Conservation (phyloP, 73 alveolate species). For the Loxodes magnus region DNA sequence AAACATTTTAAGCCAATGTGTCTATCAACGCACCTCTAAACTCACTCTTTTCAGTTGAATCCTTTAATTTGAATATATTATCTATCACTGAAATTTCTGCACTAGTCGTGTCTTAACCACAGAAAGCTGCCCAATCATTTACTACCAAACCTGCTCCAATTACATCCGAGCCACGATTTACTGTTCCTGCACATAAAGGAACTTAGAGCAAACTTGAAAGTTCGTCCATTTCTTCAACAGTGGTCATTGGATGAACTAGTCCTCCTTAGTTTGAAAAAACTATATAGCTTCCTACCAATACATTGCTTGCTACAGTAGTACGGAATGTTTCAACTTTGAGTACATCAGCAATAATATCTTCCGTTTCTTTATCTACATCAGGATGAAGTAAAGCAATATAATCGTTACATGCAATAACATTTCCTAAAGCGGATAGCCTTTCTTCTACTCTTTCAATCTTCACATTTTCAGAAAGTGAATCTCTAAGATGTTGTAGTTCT, state of each 20-base stretch:
- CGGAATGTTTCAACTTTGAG: slow-evolving; percentile 96
- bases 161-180: slow-evolving; percentile 95
- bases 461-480: slow-evolving; percentile 88
- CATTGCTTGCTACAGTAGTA: slow-evolving; percentile 93
- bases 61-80: slow-evolving; percentile 86
- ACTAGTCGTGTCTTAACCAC: slow-evolving; percentile 93
- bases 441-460: slow-evolving; percentile 93
- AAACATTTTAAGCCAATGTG: too few relatives aligned
- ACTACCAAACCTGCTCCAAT: slow-evolving; percentile 95
- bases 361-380: slow-evolving; percentile 96
- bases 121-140: slow-evolving; percentile 96
- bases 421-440: slow-evolving; percentile 93
- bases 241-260: slow-evolving; percentile 92
- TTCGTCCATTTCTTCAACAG: slow-evolving; percentile 94
- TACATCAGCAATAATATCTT: slow-evolving; percentile 92
- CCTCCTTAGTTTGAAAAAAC: slow-evolving; percentile 89
- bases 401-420: slow-evolving; percentile 93
- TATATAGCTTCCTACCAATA: slow-evolving; percentile 94
- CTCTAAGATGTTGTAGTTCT: slow-evolving; percentile 79
- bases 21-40: too few relatives aligned
- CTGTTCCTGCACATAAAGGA: slow-evolving; percentile 98
- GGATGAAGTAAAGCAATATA: slow-evolving; percentile 97
- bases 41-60: too few relatives aligned
- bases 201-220: slow-evolving; percentile 75
- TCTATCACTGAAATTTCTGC: slow-evolving; percentile 94